Evolutionary conservation across 2,329 filamentous ascomycete genomes (phyloP).

Genomic region (Dothideomycetes sp.): DNA sequence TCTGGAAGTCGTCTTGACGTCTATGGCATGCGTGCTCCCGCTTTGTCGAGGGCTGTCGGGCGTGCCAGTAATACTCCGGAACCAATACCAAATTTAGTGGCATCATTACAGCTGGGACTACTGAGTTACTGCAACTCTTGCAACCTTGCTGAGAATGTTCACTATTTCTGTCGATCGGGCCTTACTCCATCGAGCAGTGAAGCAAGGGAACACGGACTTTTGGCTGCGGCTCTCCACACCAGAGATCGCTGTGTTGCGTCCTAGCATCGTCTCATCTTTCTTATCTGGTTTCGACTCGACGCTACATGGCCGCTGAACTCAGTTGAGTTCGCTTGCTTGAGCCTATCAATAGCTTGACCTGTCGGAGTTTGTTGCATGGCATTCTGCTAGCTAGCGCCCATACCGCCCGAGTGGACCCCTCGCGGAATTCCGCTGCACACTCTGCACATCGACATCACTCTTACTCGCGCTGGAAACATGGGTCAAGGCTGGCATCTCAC

Average conservation of each 20-base stretch:
- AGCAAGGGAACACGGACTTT: conserved; percentile 14
- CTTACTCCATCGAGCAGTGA: conserved; percentile 13
- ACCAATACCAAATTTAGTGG: conserved; percentile 11
- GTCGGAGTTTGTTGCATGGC: conserved; percentile 14
- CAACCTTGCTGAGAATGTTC: conserved; percentile 12
- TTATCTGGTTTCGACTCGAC: conserved; percentile 23
- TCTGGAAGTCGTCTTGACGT: conserved; percentile 9
- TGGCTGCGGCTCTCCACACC: conserved; percentile 14
- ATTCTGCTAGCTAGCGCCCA: conserved; percentile 12
- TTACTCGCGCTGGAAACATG: conserved; percentile 30
- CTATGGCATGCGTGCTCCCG: conserved; percentile 8
- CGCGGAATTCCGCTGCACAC: conserved; percentile 24
- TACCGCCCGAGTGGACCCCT: conserved; percentile 13
- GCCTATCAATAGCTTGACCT: conserved; percentile 15
- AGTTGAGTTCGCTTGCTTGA: conserved; percentile 9
- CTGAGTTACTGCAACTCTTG: conserved; percentile 7
- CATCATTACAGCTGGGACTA: conserved; percentile 9
- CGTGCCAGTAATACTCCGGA: conserved; percentile 10
- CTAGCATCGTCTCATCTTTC: conserved; percentile 28
- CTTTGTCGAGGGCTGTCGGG: conserved; percentile 7
- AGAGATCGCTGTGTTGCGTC: conserved; percentile 14
- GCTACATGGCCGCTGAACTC: conserved; percentile 12
- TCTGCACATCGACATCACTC: conserved; percentile 27
- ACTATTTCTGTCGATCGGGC: conserved; percentile 12
- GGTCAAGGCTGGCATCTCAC: conserved; percentile 29